Conservation (phyloP, 345 rosid genomes). For the Nephelium lappaceum region DNA sequence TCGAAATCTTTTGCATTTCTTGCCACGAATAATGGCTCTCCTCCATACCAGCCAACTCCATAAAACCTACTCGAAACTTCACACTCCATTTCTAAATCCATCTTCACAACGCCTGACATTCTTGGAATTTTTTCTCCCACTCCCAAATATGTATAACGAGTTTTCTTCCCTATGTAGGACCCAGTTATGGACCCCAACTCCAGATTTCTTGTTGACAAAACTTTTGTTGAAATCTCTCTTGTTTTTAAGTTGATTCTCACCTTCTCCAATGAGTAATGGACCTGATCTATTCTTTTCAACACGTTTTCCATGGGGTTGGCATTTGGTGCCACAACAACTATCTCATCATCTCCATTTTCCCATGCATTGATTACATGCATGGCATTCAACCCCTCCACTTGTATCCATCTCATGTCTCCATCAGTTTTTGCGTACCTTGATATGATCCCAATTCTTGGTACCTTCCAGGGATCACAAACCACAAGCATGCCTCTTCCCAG, state of each 20-base stretch:
- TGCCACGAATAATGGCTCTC: conserved; percentile 34
- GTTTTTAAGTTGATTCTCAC: conserved; percentile 20
- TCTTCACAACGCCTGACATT: conserved; percentile 27
- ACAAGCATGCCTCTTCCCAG: conserved; percentile 18
- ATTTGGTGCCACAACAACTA: conserved; percentile 26
- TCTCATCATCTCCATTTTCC: conserved; percentile 22
- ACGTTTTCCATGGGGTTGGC: background rate
- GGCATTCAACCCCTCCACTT: conserved; percentile 18
- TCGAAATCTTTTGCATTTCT: background rate
- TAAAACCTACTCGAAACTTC: conserved; percentile 29
- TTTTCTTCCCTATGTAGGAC: conserved; percentile 21
- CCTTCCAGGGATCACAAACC: conserved; percentile 2
- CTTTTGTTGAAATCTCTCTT: conserved; percentile 4
- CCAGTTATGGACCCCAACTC: conserved; percentile 27
- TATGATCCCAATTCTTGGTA: conserved; percentile 28
- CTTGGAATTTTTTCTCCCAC: conserved; percentile 16
- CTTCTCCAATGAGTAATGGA: conserved; percentile 22
- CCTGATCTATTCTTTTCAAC: background rate
- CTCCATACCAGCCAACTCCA: conserved; percentile 27
- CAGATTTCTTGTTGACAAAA: conserved; percentile 18
- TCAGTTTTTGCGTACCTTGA: conserved; percentile 20
- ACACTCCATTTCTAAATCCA: conserved; percentile 21
- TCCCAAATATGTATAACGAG: conserved; percentile 19
- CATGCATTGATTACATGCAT: conserved; percentile 28
- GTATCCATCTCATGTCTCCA: conserved; percentile 22